phyloP scores from a whole-genome alignment of 305 asterid genomes.

The Fraxinus paxiana region DNA sequence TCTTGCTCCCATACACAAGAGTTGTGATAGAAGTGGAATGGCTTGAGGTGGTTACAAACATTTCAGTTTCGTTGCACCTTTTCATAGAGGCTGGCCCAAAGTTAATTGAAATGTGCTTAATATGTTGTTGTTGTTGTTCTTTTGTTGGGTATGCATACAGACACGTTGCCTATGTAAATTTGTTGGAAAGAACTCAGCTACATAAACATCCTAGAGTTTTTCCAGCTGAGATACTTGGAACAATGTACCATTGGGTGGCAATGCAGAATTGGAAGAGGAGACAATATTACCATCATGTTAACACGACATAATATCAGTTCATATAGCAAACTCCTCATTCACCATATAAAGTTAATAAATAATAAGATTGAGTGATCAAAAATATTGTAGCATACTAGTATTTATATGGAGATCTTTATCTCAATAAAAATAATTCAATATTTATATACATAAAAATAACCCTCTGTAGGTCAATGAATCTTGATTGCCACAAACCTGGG shows the following conservation, averaged over 20 bases:
- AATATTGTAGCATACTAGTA: conserved; percentile 7
- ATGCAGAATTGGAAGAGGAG: background rate
- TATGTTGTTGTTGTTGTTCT: background rate
- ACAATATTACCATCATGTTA: background rate
- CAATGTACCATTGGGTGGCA: background rate
- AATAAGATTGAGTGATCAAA: background rate
- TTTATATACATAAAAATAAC: background rate
- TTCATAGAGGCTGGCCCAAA: background rate
- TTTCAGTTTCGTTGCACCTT: background rate
- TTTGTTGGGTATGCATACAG: background rate
- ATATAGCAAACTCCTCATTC: background rate
- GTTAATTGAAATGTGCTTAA: background rate
- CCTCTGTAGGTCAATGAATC: conserved; percentile 13
- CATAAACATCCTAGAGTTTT: background rate
- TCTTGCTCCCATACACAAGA: background rate
- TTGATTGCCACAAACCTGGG: conserved; percentile 62
- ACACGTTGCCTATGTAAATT: background rate
- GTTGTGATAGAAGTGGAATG: background rate
- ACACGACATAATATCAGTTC: background rate
- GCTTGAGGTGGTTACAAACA: background rate
- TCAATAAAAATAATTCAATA: background rate
- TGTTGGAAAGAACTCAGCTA: background rate
- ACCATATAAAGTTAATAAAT: background rate
- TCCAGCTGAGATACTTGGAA: background rate
- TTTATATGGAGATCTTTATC: background rate